Conservation (phyloP, 192 early-diverging fungal species). For the Diversispora epigaea region DNA sequence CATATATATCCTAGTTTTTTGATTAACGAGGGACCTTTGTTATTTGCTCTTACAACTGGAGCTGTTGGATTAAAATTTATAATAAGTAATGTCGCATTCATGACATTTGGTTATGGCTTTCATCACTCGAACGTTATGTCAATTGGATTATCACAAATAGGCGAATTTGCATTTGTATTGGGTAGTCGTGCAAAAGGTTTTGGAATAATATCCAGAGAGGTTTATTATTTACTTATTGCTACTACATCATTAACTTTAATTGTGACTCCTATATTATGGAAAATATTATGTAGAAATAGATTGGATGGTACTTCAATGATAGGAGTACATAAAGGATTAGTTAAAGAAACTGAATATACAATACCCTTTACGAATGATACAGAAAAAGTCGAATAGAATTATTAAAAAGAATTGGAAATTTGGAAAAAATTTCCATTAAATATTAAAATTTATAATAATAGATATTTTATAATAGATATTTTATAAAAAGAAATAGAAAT, state of each 20-base stretch:
- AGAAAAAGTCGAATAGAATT: too few species aligned
- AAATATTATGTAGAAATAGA: slow-evolving; percentile 11
- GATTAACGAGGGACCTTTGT: slow-evolving; percentile 45
- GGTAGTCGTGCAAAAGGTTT: slow-evolving; percentile 56
- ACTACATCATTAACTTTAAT: slow-evolving; percentile 51
- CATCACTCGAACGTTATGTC: slow-evolving; percentile 41
- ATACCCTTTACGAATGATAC: too few species aligned
- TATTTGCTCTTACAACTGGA: slow-evolving; percentile 45
- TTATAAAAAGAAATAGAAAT: too few species aligned
- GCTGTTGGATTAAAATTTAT: slow-evolving; percentile 54
- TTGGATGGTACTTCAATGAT: not conserved
- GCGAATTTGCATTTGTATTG: slow-evolving; percentile 60
- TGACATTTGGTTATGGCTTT: slow-evolving; percentile 43
- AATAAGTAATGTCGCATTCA: slow-evolving; percentile 39
- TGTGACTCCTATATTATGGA: slow-evolving; percentile 56
- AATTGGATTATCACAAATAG: slow-evolving; percentile 56
- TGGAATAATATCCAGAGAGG: slow-evolving; percentile 51
- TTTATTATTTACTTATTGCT: slow-evolving; percentile 55
- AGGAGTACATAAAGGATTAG: too few species aligned
- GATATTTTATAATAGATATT: too few species aligned
- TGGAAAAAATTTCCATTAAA: too few species aligned
- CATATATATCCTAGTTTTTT: slow-evolving; percentile 62
- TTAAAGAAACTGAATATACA: too few species aligned
- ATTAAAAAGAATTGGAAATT: too few species aligned
- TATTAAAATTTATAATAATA: too few species aligned